phyloP scores from a whole-genome alignment of 1,284 basidiomycete genomes.

The Irpex rosettiformis region DNA sequence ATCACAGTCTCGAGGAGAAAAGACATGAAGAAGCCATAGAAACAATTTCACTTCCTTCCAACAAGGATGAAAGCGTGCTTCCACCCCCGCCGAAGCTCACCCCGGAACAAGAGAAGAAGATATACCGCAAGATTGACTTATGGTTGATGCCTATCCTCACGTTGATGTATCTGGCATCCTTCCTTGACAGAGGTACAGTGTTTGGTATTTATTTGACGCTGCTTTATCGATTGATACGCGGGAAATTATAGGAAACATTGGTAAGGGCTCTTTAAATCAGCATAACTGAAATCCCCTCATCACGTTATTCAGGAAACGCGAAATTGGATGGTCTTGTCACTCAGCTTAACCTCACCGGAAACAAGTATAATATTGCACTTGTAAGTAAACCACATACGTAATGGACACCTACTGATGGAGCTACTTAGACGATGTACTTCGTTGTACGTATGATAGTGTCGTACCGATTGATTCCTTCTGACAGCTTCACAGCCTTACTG shows the following conservation, averaged over 20 bases:
- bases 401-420: not conserved
- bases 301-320: slow-evolving; percentile 49
- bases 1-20: not conserved
- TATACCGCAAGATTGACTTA: slow-evolving; percentile 65
- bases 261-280: not conserved
- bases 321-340: slow-evolving; percentile 55
- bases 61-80: slow-evolving; percentile 17
- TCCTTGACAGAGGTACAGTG: slow-evolving; percentile 55
- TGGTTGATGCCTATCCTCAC: slow-evolving; percentile 64
- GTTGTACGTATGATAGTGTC: slow-evolving; percentile 40
- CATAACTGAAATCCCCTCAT: not conserved
- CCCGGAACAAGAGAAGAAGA: slow-evolving; percentile 47
- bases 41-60: not conserved
- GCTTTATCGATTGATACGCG: not conserved
- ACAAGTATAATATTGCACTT: slow-evolving; percentile 64
- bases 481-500: slow-evolving; percentile 58
- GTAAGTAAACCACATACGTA: slow-evolving; percentile 31
- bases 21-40: not conserved
- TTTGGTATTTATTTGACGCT: not conserved
- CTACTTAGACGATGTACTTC: slow-evolving; percentile 61
- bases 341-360: slow-evolving; percentile 52
- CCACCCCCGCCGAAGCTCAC: slow-evolving; percentile 47
- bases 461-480: not conserved
- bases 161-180: slow-evolving; percentile 63
- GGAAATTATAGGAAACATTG: slow-evolving; percentile 17